Percentiles rank a stretch among this genome's conserved stretches.
Conservation (phyloP, 495 filamentous ascomycete genomes). For the Hyaloscypha hepaticicola region DNA sequence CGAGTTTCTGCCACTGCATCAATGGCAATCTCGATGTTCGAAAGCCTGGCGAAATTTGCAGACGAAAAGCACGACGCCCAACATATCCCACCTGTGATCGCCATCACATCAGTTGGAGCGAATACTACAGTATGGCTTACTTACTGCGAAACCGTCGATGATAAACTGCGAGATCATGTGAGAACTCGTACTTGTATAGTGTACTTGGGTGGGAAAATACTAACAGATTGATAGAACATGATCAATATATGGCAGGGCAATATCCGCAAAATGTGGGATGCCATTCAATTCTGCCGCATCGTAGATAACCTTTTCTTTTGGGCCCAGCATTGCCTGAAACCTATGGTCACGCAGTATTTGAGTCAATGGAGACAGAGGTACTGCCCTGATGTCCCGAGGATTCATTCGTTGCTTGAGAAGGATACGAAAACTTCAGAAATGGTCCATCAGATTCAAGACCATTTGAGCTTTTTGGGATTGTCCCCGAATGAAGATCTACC, state of each 20-base stretch:
- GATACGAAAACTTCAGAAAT: conserved; percentile 12
- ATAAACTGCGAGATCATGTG: conserved; percentile 18
- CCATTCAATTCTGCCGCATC: conserved; percentile 25
- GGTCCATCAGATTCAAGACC: conserved; percentile 16
- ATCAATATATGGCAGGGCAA: conserved; percentile 15
- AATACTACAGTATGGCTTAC: conserved; percentile 22
- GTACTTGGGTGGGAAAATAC: background rate
- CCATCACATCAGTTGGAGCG: conserved; percentile 18
- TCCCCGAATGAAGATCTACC: conserved; percentile 6
- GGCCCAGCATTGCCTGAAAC: conserved; percentile 18
- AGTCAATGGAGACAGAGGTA: conserved; percentile 22
- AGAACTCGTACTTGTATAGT: background rate
- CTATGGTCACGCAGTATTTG: conserved; percentile 20
- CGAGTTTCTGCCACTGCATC: conserved; percentile 17
- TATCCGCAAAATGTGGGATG: conserved; percentile 24
- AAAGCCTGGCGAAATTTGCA: conserved; percentile 25
- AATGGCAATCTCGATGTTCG: conserved; percentile 15
- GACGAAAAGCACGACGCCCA: conserved; percentile 10
- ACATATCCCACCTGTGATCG: conserved; percentile 25
- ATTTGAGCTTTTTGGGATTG: conserved; percentile 9
- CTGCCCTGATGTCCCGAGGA: background rate
- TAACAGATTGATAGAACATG: conserved; percentile 10
- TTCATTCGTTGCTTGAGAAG: conserved; percentile 9
- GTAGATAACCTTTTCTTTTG: conserved; percentile 26
- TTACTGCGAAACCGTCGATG: conserved; percentile 18